Conservation (phyloP, 805 yeast genomes). For the Tetrapisispora pingtungensis region DNA sequence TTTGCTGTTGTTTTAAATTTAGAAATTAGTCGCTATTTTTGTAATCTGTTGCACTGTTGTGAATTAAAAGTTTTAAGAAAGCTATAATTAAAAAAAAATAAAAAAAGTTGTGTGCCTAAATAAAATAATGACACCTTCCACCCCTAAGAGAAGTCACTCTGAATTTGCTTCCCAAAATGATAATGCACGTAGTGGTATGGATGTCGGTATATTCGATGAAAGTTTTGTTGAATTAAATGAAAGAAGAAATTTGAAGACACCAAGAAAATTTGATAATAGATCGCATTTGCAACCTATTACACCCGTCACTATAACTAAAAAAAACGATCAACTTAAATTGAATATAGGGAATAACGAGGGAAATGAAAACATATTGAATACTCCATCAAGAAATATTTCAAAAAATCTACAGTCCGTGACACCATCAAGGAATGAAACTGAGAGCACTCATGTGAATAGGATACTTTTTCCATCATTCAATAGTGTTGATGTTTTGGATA, state of each 20-base stretch:
- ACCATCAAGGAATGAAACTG: neutral
- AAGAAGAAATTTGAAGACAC: neutral
- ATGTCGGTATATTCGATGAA: neutral
- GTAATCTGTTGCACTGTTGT: too few species aligned
- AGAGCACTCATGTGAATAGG: neutral
- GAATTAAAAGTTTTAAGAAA: too few species aligned
- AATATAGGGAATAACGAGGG: neutral
- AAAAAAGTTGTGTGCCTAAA: too few species aligned
- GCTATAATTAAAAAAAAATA: too few species aligned
- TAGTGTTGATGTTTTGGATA: too few species aligned
- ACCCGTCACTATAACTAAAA: conserved; percentile 3
- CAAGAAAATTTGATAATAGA: conserved; percentile 1
- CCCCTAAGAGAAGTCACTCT: neutral
- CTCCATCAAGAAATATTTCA: neutral
- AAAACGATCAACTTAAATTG: neutral
- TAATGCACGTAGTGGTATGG: neutral
- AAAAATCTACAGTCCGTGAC: neutral
- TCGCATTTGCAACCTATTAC: conserved; percentile 6
- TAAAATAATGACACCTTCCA: neutral
- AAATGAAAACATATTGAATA: neutral
- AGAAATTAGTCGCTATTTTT: too few species aligned
- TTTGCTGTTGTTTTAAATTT: too few species aligned
- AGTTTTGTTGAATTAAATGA: neutral
- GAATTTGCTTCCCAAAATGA: neutral
- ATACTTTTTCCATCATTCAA: neutral